A percentile compares a stretch with the other conserved stretches of the same genome.
Conservation (phyloP, 345 rosid genomes). For the Euphorbia tirucalli region DNA sequence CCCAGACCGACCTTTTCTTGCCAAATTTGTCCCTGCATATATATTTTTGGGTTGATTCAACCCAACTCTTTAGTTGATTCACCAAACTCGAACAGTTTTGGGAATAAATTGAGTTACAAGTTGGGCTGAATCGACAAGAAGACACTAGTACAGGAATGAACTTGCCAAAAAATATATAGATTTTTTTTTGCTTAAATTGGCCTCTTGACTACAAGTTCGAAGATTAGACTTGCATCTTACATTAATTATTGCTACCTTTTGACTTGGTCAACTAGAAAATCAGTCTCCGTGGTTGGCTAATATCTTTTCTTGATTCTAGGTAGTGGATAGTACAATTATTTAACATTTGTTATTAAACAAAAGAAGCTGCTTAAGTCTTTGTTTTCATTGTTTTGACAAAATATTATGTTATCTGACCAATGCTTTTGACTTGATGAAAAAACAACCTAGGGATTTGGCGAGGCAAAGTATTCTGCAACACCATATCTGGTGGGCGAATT, state of each 20-base stretch:
- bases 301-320: background rate
- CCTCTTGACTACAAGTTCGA: background rate
- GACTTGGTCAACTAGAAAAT: too few relatives aligned
- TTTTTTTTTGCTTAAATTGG: background rate
- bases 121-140: too few relatives aligned
- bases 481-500: constrained; percentile 55
- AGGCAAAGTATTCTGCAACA: constrained; percentile 45
- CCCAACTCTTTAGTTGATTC: too few relatives aligned
- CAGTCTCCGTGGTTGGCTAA: background rate
- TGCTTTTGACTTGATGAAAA: constrained; percentile 16
- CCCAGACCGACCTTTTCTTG: background rate
- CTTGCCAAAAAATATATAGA: too few relatives aligned
- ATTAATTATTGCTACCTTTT: background rate
- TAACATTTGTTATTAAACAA: background rate
- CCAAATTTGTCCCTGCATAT: too few relatives aligned
- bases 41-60: too few relatives aligned
- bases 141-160: too few relatives aligned
- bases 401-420: background rate
- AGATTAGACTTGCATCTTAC: background rate
- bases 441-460: constrained; percentile 51
- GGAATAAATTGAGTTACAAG: too few relatives aligned
- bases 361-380: background rate
- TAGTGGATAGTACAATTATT: background rate
- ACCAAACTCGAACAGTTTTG: too few relatives aligned
- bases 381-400: background rate